Percentiles rank a stretch among this genome's conserved stretches.
Conservation (phyloP, 2,329 filamentous ascomycete species). For the Penicillium brasilianum region DNA sequence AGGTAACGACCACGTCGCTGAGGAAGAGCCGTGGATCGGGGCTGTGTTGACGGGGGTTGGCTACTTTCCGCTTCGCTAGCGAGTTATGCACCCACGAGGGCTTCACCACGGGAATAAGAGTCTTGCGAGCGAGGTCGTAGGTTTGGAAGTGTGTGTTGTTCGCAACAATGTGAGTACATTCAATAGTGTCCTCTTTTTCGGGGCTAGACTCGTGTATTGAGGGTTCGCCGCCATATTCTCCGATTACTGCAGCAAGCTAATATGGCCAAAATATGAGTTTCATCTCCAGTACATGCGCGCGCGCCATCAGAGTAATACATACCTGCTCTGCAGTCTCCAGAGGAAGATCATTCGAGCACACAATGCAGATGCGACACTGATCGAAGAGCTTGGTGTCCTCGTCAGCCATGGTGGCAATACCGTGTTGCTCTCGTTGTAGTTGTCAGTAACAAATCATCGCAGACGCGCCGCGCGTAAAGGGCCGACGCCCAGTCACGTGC, state of each 20-base stretch:
- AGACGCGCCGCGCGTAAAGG: conserved; percentile 21
- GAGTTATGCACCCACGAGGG: conserved; percentile 79
- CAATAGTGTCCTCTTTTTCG: conserved; percentile 45
- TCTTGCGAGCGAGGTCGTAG: conserved; percentile 73
- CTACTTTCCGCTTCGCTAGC: conserved; percentile 70
- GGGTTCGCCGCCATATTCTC: conserved; percentile 56
- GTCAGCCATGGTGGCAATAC: conserved; percentile 32
- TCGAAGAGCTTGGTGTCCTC: conserved; percentile 47
- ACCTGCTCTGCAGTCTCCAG: conserved; percentile 50
- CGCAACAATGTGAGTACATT: conserved; percentile 70
- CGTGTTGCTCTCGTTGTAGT: conserved; percentile 6
- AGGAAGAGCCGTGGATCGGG: conserved; percentile 92
- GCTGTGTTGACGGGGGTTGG: conserved; percentile 81
- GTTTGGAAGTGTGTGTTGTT: conserved; percentile 90
- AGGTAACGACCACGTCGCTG: conserved; percentile 79
- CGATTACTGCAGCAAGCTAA: conserved; percentile 55
- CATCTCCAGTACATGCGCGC: neutral
- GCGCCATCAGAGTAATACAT: conserved; percentile 18
- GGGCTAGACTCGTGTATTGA: conserved; percentile 47
- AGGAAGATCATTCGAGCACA: conserved; percentile 49
- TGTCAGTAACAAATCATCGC: conserved; percentile 4
- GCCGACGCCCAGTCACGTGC: conserved; percentile 24
- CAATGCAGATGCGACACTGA: conserved; percentile 53
- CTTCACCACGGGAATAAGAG: conserved; percentile 83
- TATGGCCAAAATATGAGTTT: conserved; percentile 7